Evolutionary conservation across 345 rosid genomes (phyloP).

Genomic region (Mangifera indica): DNA sequence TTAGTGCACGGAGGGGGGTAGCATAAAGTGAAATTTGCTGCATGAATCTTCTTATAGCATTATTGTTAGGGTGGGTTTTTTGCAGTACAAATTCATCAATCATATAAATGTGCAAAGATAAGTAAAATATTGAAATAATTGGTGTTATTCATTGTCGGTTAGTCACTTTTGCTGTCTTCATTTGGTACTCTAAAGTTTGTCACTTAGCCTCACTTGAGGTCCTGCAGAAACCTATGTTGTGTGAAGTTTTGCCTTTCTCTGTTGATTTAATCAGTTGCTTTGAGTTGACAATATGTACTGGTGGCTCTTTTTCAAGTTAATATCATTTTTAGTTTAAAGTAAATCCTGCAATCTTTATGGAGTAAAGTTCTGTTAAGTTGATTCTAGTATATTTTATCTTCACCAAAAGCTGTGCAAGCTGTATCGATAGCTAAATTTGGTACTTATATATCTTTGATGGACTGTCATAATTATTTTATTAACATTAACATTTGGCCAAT

Average conservation of each 20-base stretch:
- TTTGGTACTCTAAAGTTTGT: not conserved
- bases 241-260: not conserved
- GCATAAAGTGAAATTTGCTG: not conserved
- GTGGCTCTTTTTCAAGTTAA: not conserved
- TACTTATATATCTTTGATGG: constrained; percentile 6
- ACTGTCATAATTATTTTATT: constrained; percentile 14
- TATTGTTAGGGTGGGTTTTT: not conserved
- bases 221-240: not conserved
- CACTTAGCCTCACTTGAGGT: not conserved
- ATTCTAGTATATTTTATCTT: not conserved
- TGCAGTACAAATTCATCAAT: not conserved
- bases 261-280: not conserved
- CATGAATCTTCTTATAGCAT: not conserved
- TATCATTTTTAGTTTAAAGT: not conserved
- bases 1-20: constrained; percentile 41
- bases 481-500: constrained; percentile 41
- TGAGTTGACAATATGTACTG: not conserved
- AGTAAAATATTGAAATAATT: not conserved
- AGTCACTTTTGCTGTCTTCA: not conserved
- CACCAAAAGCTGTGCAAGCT: not conserved
- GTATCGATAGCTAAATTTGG: not conserved
- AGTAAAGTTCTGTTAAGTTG: not conserved
- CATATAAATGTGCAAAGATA: not conserved
- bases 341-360: not conserved
- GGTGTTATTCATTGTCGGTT: not conserved